Base-by-base conservation (phyloP, 305 asterid species). In the Plantago rigida region DNA sequence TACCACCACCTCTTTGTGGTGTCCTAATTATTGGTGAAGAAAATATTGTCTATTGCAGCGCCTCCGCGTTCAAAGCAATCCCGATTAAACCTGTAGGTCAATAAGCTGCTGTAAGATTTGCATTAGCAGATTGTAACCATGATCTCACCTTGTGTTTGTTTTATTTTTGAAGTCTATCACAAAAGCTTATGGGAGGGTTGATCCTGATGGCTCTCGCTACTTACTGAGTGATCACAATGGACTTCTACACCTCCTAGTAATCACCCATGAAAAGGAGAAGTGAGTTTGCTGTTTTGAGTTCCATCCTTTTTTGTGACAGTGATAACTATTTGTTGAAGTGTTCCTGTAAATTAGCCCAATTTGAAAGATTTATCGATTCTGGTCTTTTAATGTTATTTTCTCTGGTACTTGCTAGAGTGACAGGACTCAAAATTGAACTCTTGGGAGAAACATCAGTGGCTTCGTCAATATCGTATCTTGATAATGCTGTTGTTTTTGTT, bases 1-100 rank as follows among this genome's bases (percentile, higher is more conserved):
- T 92, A 62, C 99, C 99, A 14, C 93, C 99, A 39, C 99, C 99
- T 56, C 84, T 88, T 62, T 88, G 96, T 67, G 96, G 98, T 41
- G 98, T 92, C 69, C 79, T 92, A 51, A 92, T 92, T 68, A 84
- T 92, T 62, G 99, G 97, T 47, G 99, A 92, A 85, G 98, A 92
- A 82, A 92, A 93, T 48, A 86, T 92, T 2, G 99, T 92, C 64
- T 92, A 92, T 65, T 84, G 93, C 81, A 86, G 98, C 67, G 96
- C 96, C 68, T 80, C 94, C 24, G 77, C 93, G 58, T 86, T 86
- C 76, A 92, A 81, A 79, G 95, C 96, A 52, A 84, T 88, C 73
- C 98, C 93, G 45, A 84, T 86, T 63, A 88, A 86, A 75, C 99
- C 95, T 61, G 99, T 88, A 80, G 31, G 99, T 83, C 56, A 29